phyloP scores from a whole-genome alignment of 23 red algal genomes.

The Cyanidioschyzon merolae region DNA sequence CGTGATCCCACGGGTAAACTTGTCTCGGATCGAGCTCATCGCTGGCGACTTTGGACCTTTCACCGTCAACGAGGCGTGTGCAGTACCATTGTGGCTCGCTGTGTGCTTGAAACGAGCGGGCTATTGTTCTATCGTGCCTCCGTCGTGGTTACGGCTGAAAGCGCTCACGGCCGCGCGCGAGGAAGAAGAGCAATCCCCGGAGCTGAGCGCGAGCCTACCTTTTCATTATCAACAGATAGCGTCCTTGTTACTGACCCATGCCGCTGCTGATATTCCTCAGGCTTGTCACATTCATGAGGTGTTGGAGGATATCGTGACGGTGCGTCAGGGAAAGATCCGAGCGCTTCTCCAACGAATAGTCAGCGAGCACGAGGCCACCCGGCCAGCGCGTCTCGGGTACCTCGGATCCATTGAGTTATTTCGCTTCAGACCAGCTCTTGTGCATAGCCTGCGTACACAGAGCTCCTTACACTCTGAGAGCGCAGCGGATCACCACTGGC shows the following conservation, averaged over 20 bases:
- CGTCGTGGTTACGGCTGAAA: neutral
- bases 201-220: neutral
- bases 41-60: slow-evolving; percentile 14
- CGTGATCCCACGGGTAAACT: neutral
- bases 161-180: neutral
- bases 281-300: neutral
- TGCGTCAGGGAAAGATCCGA: slow-evolving; percentile 10
- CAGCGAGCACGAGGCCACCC: neutral
- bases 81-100: neutral
- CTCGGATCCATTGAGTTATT: neutral
- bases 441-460: neutral
- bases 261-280: neutral
- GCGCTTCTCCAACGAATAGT: neutral
- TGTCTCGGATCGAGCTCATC: neutral
- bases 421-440: neutral
- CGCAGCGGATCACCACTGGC: neutral
- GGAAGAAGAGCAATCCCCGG: neutral
- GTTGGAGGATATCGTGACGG: neutral
- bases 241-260: neutral
- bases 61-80: neutral
- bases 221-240: slow-evolving; percentile 2
- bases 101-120: neutral
- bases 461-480: neutral
- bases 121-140: neutral
- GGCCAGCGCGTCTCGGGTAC: neutral